phyloP scores from a whole-genome alignment of 140 eudicot genomes.

The Bidens hawaiensis region DNA sequence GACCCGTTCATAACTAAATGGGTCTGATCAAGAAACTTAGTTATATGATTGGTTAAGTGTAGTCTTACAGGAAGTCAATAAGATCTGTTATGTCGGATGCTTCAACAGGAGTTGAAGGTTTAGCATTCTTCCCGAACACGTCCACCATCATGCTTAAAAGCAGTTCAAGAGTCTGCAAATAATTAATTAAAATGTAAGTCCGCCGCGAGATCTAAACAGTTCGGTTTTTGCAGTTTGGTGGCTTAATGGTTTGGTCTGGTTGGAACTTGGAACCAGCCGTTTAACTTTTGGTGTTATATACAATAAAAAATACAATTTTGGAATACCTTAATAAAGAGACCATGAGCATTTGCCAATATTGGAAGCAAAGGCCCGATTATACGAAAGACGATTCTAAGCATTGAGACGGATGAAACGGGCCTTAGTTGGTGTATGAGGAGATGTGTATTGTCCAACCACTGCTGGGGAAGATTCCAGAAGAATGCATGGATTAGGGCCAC shows the following conservation, averaged over 20 bases:
- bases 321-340: slow-evolving; percentile 71
- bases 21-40: neutral
- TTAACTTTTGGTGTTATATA: too few species aligned
- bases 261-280: too few species aligned
- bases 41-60: neutral
- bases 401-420: slow-evolving; percentile 72
- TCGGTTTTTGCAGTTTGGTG: neutral
- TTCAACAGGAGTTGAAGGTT: slow-evolving; percentile 54
- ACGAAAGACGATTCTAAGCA: slow-evolving; percentile 74
- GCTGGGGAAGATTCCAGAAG: slow-evolving; percentile 82
- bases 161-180: slow-evolving; percentile 50
- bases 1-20: neutral
- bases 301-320: neutral
- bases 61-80: slow-evolving; percentile 37
- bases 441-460: slow-evolving; percentile 82
- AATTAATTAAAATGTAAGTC: neutral
- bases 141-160: slow-evolving; percentile 69
- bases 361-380: slow-evolving; percentile 84
- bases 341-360: slow-evolving; percentile 73
- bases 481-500: slow-evolving; percentile 76
- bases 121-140: slow-evolving; percentile 80
- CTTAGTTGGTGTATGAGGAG: slow-evolving; percentile 62
- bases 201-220: too few species aligned
- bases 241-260: neutral
- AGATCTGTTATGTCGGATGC: slow-evolving; percentile 60